These are phyloP conservation scores for Boletus reticuloceps DNA, from an alignment of 768 basidiomycete species.

Conservation along the genomic window DNA sequence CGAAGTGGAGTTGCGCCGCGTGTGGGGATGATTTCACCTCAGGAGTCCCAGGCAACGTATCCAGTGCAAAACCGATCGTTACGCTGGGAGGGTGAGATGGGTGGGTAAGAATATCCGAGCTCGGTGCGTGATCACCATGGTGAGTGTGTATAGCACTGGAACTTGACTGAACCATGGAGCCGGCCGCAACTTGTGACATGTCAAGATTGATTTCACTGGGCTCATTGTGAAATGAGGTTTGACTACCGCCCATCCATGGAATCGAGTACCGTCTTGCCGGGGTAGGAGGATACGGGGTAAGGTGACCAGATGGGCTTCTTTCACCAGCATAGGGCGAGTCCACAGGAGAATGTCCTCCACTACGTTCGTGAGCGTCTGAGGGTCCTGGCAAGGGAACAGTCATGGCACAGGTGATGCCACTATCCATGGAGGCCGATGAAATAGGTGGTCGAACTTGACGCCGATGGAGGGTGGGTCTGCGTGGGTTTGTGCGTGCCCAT, in stretches of 20 bases:
- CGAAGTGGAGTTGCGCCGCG: neutral
- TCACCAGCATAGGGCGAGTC: slow-evolving; percentile 10
- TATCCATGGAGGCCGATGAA: neutral
- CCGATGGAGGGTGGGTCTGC: neutral
- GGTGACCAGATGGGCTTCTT: slow-evolving; percentile 21
- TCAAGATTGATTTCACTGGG: slow-evolving; percentile 3
- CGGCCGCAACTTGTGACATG: neutral
- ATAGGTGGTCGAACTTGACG: neutral
- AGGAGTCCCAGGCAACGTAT: neutral
- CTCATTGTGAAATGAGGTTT: slow-evolving; percentile 16
- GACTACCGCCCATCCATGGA: slow-evolving; percentile 8
- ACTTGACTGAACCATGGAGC: neutral
- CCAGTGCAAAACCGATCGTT: neutral
- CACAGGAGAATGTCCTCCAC: neutral
- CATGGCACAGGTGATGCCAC: slow-evolving; percentile 14
- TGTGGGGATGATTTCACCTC: neutral
- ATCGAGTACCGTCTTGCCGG: slow-evolving; percentile 11
- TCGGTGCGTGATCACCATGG: no score
- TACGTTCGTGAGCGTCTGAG: neutral
- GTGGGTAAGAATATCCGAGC: neutral
- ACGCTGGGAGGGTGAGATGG: neutral
- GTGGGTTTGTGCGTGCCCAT: neutral
- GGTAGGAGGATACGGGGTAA: slow-evolving; percentile 10
- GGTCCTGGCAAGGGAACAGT: slow-evolving; percentile 3
- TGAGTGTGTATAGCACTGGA: neutral